Evolutionary conservation across 306 rosid species (phyloP).

Genomic region (Crataegus laevigata): DNA sequence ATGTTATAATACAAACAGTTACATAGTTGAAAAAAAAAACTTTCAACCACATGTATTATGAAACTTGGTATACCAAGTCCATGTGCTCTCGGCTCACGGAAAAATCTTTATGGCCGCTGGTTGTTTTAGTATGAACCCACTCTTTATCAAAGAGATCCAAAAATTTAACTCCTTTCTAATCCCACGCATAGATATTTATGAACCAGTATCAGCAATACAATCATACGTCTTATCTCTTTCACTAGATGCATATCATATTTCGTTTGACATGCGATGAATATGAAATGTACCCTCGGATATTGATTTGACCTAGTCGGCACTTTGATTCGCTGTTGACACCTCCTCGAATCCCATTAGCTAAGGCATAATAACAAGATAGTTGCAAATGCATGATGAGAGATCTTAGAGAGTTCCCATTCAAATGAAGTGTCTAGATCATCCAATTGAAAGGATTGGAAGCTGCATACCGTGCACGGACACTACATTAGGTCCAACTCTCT

Average conservation of each 20-base stretch:
- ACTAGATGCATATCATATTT: no score
- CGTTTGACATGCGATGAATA: neutral
- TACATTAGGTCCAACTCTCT: slow-evolving; percentile 6
- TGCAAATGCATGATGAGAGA: slow-evolving; percentile 4
- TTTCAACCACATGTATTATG: no score
- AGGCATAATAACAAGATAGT: neutral
- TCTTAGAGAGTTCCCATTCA: slow-evolving; percentile 7
- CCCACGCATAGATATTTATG: neutral
- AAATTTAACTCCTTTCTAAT: neutral
- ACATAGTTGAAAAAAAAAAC: no score
- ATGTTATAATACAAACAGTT: no score
- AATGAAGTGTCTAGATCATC: slow-evolving; percentile 43
- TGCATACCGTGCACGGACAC: slow-evolving; percentile 38
- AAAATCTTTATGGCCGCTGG: neutral
- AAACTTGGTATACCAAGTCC: no score
- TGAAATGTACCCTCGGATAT: neutral
- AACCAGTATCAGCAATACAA: neutral
- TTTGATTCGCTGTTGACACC: neutral
- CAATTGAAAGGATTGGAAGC: slow-evolving; percentile 14
- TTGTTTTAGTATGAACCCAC: slow-evolving; percentile 23
- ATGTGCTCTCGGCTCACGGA: no score
- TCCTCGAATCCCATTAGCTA: neutral
- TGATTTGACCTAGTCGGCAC: neutral
- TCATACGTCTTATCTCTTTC: no score
- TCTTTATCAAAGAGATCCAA: neutral